A percentile compares a stretch with the other conserved stretches of the same genome.
phyloP scores from a whole-genome alignment of 257 asterid genomes.

The Echium plantagineum region DNA sequence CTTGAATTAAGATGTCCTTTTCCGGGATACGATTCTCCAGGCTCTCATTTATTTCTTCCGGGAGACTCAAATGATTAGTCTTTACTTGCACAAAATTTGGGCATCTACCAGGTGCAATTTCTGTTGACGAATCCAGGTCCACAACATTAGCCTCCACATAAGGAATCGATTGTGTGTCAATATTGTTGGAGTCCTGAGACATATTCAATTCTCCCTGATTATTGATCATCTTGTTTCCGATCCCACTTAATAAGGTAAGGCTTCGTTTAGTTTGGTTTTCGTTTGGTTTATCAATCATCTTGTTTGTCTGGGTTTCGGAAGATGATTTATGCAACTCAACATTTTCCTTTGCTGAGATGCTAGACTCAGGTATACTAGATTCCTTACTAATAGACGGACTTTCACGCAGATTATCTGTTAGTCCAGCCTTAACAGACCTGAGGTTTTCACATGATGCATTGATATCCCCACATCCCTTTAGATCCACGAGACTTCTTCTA shows the following conservation, averaged over 20 bases:
- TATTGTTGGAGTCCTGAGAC: slow-evolving; percentile 12
- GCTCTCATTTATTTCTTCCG: slow-evolving; percentile 16
- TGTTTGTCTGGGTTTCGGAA: slow-evolving; percentile 7
- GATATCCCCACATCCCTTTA: slow-evolving; percentile 14
- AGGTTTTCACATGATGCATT: slow-evolving; percentile 17
- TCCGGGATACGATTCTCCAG: slow-evolving; percentile 15
- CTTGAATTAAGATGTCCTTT: slow-evolving; percentile 13
- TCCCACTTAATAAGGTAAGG: too few species aligned
- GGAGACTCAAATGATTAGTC: slow-evolving; percentile 15
- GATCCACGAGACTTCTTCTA: slow-evolving; percentile 58
- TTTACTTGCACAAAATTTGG: slow-evolving; percentile 14
- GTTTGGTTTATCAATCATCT: neutral
- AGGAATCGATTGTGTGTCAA: slow-evolving; percentile 19
- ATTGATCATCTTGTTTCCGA: slow-evolving; percentile 1
- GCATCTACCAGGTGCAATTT: slow-evolving; percentile 3
- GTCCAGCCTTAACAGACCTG: slow-evolving; percentile 16
- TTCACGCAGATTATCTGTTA: slow-evolving; percentile 13
- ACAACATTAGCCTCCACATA: slow-evolving; percentile 14
- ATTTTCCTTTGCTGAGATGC: slow-evolving; percentile 11
- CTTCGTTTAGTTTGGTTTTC: too few species aligned
- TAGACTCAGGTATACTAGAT: slow-evolving; percentile 17
- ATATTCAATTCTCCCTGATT: slow-evolving; percentile 5
- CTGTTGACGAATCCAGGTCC: slow-evolving; percentile 7
- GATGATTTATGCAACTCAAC: slow-evolving; percentile 15
- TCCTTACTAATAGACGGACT: slow-evolving; percentile 17